Evolutionary conservation across 257 asterid genomes (phyloP), one percentile per base, ranked within the genome.

Genomic region (Plectranthus barbatus): DNA sequence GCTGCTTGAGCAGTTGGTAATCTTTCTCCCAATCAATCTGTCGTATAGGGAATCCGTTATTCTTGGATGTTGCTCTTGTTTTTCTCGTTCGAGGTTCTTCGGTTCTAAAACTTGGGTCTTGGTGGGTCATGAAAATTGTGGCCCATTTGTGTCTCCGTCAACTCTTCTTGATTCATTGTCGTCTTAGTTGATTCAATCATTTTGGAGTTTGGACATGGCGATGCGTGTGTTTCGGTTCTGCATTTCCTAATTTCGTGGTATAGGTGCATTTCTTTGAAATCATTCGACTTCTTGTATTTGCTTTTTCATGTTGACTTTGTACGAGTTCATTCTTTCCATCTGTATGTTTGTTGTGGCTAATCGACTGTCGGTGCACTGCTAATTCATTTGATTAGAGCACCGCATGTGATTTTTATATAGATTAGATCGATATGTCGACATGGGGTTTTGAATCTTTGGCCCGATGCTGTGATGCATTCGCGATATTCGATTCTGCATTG

Each of bases 1-100:
- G 65, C 68, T 76, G 66, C 74, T 51, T 42, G 60, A 23, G 42
- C 24, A 73, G 24, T 29, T 50, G 74, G 67, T 56, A 68, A 59
- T 19, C 42, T 29, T 9, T 10, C 60, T 59, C 66, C 47, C 67
- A 54, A 20, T 29, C 44, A 20, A 41, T 37, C 40, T 63, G 48
- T 9, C 66, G n/a, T 39, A 61, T 48, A 17, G 39, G 34, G 15
- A 19, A 36, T 52, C 48, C 55, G 67, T 7, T 18, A 33, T 26
- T 26, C 39, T 44, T 15, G 54, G 56, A 65, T 40, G 69, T 40
- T 15, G 9, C 14, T 46, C 44, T 6, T 56, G 42, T 42, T 67
- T 63, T 40, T 54, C 20, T 37, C 34, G 62, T 66, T 62, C 61
- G 56, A 19, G 36, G 45, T 40, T 60, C 11, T 49, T 33, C 29